Evolutionary conservation across 75 land plant genomes (phyloP), one percentile per base, ranked within the genome.

Genomic region (Picea glauca): DNA sequence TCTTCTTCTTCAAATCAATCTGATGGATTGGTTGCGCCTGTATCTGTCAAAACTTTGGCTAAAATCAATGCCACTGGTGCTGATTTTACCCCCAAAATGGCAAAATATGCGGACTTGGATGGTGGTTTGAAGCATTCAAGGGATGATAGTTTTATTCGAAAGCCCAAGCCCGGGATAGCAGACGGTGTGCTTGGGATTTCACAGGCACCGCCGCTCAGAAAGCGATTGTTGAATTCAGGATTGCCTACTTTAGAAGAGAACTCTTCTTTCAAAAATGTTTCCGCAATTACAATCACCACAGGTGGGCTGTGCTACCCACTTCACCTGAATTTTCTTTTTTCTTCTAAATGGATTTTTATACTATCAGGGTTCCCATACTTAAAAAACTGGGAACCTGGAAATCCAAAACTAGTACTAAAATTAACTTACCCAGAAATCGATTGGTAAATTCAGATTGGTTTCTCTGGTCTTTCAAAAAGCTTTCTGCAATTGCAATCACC

Each of bases 91-190:
- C 8, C 35, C 20, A 66, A 32, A 50, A 50, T 50, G 38, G 40
- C 40, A 66, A 38, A 17, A 17, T 18, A 33, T 38, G 18, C 20
- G 43, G 43, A 33, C 35, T 66, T 66, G 70, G 54, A 46, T 17
- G 35, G 18, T 17, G 73, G n/a, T n/a, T 70, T 46, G n/a, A 70
- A n/a, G 3, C 9, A 70, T 7, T 40, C 73, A 1, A 70, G 73
- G 18, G 73, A 70, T 20, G 73, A 70, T 70, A n/a, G 23, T 70
- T 70, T 70, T 38, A 70, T 40, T 14, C 73, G 18, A 43, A 43
- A 70, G 46, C 21, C 73, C 21, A 70, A 7, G 73, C 43, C 50
- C 8, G 20, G 38, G 3, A 43, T 40, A n/a, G 20, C 70, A 5
- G 40, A 32, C 18, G 54, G 54, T 0, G 54, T 50, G 54, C 54